Evolutionary conservation across 768 basidiomycete genomes (phyloP), one percentile per base, ranked within the genome.

Genomic region (Termitomyces sp.): DNA sequence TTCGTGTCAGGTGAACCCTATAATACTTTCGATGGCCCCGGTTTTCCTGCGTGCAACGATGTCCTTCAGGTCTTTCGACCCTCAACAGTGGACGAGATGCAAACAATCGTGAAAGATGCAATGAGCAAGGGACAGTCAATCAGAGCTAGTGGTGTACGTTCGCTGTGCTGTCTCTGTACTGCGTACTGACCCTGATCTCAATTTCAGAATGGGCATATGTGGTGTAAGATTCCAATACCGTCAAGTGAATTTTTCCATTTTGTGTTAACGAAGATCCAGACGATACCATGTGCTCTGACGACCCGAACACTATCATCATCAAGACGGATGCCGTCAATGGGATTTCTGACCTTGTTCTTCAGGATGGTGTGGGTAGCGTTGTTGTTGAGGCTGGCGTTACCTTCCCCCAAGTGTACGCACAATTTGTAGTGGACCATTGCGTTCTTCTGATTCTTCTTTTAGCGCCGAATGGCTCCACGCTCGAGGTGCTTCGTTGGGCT

Each of bases 201-300:
- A 50, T 16, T 44, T 20, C 24, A 76, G 75, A 76, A 76, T 49
- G 74, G 70, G 9, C 75, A 76, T 60, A 76, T 76, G 75, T 75
- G 74, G 75, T 75, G 75, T 75, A 58, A 60, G 73, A 60, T 16
- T 28, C 32, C 18, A 38, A 7, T 28, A 9, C 12, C 48, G 3
- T 33, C 8, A 16, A 24, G 20, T 13, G 28, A 33, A 12, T 8
- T 20, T 7, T 8, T 8, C 24, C 13, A n/a, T 18, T 7, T 8
- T 4, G 28, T 32, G 18, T 12, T 57, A 16, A 54, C 46, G 16
- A 44, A 2, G n/a, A 48, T 56, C 12, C 50, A 75, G 74, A 73
- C 56, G 73, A 76, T 55, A 76, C 75, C 36, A 75, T 76, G 75
- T 76, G 75, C 57, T 73, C 74, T 35, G 75, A 75, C 56, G 74